Evolutionary conservation across 352 stramenopile species (phyloP).

Genomic region (Pythium chondricola): DNA sequence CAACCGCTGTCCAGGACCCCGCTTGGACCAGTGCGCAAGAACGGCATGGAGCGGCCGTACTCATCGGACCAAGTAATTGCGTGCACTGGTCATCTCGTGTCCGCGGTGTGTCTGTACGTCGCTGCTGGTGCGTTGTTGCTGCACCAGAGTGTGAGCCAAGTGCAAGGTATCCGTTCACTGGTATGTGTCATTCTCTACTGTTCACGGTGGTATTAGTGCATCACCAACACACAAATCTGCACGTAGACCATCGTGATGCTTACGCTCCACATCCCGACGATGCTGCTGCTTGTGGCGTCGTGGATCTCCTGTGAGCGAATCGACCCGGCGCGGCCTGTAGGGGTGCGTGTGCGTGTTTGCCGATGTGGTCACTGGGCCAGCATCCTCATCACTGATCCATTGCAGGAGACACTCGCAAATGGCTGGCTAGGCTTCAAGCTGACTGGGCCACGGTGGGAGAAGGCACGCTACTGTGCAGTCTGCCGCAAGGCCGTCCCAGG

Average conservation of each 20-base stretch:
- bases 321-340: conserved; percentile 40
- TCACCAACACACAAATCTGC: too few relatives aligned
- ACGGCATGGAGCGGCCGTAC: conserved; percentile 62
- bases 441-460: conserved; percentile 66
- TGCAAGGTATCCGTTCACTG: conserved; percentile 9
- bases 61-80: conserved; percentile 78
- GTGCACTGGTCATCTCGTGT: conserved; percentile 60
- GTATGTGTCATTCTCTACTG: conserved; percentile 14
- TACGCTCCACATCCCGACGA: conserved; percentile 39
- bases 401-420: conserved; percentile 26
- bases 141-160: conserved; percentile 11
- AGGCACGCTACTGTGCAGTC: conserved; percentile 70
- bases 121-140: conserved; percentile 20
- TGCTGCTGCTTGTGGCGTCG: conserved; percentile 39
- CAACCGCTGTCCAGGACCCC: too few relatives aligned
- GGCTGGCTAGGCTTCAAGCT: conserved; percentile 73
- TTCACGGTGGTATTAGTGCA: too few relatives aligned
- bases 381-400: neutral
- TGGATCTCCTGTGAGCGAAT: conserved; percentile 73
- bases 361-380: neutral
- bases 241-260: conserved; percentile 46
- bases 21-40: conserved; percentile 37
- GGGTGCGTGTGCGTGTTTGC: conserved; percentile 18
- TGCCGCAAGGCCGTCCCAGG: conserved; percentile 75
- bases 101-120: conserved; percentile 56